Evolutionary conservation across 495 filamentous ascomycete genomes (phyloP).

Genomic region (Penicillium goetzii): DNA sequence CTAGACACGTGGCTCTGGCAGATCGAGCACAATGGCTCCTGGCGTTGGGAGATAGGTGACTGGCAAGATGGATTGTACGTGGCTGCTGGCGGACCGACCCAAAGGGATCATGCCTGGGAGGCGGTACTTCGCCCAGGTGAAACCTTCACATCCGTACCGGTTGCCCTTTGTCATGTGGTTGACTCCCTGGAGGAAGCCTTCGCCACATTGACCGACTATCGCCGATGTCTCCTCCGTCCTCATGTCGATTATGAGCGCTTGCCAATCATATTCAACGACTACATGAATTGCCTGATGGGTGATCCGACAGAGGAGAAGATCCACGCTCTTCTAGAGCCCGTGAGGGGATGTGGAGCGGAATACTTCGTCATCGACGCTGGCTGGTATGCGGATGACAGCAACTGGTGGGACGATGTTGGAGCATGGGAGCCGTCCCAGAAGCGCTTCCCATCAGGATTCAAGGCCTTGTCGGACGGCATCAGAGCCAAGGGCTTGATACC

Average conservation of each 20-base stretch:
- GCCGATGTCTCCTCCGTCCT: constrained; percentile 21
- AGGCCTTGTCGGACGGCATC: constrained; percentile 13
- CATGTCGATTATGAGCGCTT: constrained; percentile 23
- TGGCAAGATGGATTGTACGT: constrained; percentile 30
- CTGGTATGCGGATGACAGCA: constrained; percentile 35
- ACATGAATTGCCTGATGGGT: constrained; percentile 39
- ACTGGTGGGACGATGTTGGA: constrained; percentile 36
- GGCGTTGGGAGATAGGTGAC: constrained; percentile 35
- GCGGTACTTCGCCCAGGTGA: not conserved
- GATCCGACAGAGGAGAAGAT: constrained; percentile 34
- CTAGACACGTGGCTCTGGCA: constrained; percentile 35
- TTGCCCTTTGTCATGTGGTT: not conserved
- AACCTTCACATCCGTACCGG: not conserved
- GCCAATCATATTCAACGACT: constrained; percentile 35
- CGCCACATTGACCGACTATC: constrained; percentile 24
- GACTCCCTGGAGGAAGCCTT: constrained; percentile 24
- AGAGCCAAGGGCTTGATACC: constrained; percentile 24
- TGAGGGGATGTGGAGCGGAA: constrained; percentile 14
- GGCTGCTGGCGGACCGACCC: constrained; percentile 24
- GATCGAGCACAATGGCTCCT: constrained; percentile 33
- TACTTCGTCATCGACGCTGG: constrained; percentile 36
- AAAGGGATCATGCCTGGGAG: not conserved
- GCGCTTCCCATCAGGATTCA: constrained; percentile 31
- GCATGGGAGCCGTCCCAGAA: constrained; percentile 34
- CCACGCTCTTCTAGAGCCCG: constrained; percentile 22